Evolutionary conservation across 1,284 basidiomycete genomes (phyloP).

Genomic region (Leucoagaricus sp.): DNA sequence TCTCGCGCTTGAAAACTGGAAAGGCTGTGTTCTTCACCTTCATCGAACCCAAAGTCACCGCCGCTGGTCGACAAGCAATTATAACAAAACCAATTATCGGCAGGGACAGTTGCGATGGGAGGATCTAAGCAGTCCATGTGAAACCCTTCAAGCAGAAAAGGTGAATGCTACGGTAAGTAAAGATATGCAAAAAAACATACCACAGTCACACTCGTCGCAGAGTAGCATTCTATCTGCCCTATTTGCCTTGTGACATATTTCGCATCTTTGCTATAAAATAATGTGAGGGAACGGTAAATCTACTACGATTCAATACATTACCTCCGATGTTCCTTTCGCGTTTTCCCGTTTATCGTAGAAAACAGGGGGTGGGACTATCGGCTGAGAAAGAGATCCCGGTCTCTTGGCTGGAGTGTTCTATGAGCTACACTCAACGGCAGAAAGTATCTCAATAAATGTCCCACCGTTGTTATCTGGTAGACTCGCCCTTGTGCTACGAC

Average conservation of each 20-base stretch:
- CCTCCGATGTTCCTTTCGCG: constrained; percentile 50
- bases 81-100: constrained; percentile 96
- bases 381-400: constrained; percentile 31
- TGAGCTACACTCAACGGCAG: constrained; percentile 15
- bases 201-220: constrained; percentile 97
- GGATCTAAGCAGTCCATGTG: constrained; percentile 97
- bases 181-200: constrained; percentile 45
- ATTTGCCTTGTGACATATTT: constrained; percentile 89
- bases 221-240: constrained; percentile 89
- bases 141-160: constrained; percentile 62
- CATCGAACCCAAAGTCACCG: constrained; percentile 98
- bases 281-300: constrained; percentile 9
- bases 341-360: constrained; percentile 49
- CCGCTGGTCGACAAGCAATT: constrained; percentile 91
- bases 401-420: constrained; percentile 34
- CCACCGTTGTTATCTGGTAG: constrained; percentile 40
- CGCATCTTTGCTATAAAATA: constrained; percentile 66
- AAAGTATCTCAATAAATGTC: constrained; percentile 8
- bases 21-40: constrained; percentile 94
- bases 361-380: constrained; percentile 43
- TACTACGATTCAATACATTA: constrained; percentile 32
- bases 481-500: constrained; percentile 46
- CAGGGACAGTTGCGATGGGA: constrained; percentile 82
- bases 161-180: constrained; percentile 15
- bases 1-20: constrained; percentile 93